Conservation (phyloP, 306 rosid species). For the Lupinus albus region DNA sequence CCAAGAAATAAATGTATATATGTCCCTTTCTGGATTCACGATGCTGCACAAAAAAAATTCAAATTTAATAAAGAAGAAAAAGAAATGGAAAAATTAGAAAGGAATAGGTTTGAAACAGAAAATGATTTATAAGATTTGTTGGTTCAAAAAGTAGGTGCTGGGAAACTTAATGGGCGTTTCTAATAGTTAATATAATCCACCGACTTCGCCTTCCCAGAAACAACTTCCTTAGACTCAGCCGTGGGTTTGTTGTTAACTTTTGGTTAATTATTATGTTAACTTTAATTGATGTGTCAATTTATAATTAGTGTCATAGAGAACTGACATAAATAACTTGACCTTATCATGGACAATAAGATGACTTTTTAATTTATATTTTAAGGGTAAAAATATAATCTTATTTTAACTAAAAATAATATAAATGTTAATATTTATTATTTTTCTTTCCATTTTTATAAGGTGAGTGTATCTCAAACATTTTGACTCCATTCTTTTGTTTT, state of each 20-base stretch:
- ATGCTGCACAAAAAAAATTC: not conserved
- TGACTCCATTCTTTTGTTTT: constrained; percentile 22
- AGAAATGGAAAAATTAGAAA: not conserved
- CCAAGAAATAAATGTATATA: no score
- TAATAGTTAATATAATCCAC: constrained; percentile 26
- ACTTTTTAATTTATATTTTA: no score
- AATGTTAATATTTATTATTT: no score
- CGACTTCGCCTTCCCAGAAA: constrained; percentile 8
- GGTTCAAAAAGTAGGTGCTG: constrained; percentile 21
- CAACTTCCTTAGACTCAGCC: not conserved
- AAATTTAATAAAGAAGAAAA: not conserved
- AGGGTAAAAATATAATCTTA: no score
- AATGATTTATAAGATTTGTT: not conserved
- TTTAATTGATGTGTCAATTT: no score
- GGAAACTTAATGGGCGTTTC: constrained; percentile 41
- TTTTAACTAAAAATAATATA: no score
- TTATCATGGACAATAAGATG: no score
- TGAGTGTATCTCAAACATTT: no score
- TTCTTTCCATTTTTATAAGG: no score
- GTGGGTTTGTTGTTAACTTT: not conserved
- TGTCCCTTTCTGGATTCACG: not conserved
- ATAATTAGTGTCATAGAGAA: no score
- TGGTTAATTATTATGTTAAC: no score
- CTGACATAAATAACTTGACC: no score
- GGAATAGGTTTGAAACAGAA: not conserved